These are phyloP conservation scores for Chaetoceros muelleri DNA, from an alignment of 108 stramenopile genomes.

Conservation along the genomic window DNA sequence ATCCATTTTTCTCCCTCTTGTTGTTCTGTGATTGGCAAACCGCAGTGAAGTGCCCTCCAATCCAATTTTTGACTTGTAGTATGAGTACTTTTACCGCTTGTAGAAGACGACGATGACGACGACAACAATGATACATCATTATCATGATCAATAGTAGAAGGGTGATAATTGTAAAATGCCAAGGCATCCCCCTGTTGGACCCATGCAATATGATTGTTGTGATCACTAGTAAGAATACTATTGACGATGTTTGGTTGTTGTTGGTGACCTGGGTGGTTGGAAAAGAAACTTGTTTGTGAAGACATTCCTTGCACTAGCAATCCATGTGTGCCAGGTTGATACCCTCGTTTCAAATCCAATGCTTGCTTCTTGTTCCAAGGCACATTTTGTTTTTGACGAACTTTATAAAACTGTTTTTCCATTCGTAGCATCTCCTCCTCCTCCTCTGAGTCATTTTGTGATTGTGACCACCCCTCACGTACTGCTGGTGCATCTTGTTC, in stretches of 20 bases:
- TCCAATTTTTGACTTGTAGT: slow-evolving; percentile 18
- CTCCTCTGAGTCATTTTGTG: background rate
- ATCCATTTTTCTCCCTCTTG: slow-evolving; percentile 33
- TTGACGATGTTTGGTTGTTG: too few relatives aligned
- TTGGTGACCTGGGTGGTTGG: too few relatives aligned
- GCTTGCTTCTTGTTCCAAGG: slow-evolving; percentile 5
- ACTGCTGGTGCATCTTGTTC: too few relatives aligned
- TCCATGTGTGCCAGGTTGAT: slow-evolving; percentile 11
- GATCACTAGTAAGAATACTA: slow-evolving; percentile 4
- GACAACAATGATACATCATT: too few relatives aligned
- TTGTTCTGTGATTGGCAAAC: slow-evolving; percentile 21
- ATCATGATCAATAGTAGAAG: too few relatives aligned
- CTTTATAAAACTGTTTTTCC: background rate
- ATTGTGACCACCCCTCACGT: background rate
- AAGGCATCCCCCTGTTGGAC: slow-evolving; percentile 39
- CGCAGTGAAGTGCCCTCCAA: slow-evolving; percentile 46
- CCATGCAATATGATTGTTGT: slow-evolving; percentile 3
- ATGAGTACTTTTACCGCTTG: too few relatives aligned
- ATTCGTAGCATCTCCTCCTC: too few relatives aligned
- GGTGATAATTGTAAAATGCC: slow-evolving; percentile 51
- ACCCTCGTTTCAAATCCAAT: slow-evolving; percentile 1
- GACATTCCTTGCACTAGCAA: slow-evolving; percentile 2
- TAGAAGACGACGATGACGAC: too few relatives aligned
- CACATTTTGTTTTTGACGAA: background rate
- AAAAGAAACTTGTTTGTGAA: too few relatives aligned